These are phyloP conservation scores for Mycena haematopus DNA, from an alignment of 768 basidiomycete species.

Conservation along the genomic window DNA sequence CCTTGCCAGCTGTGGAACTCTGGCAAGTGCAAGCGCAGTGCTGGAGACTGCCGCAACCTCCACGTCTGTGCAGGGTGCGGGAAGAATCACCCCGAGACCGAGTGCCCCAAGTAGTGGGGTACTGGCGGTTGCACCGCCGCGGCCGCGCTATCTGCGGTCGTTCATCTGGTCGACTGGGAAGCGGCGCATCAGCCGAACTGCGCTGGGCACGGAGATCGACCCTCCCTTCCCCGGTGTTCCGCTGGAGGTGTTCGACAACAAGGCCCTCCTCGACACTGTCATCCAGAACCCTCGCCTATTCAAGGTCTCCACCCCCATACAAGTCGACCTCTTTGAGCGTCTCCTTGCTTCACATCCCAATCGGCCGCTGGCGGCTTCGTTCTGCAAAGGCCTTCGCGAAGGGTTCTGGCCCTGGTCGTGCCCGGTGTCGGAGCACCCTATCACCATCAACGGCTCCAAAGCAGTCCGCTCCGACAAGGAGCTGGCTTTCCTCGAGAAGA, in stretches of 20 bases:
- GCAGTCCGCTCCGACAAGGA: conserved; percentile 4
- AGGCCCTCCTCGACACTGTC: too few species aligned
- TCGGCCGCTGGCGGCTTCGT: conserved; percentile 38
- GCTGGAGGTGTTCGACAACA: too few species aligned
- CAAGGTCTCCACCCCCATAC: too few species aligned
- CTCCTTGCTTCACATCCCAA: conserved; percentile 30
- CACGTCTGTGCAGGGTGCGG: conserved; percentile 5
- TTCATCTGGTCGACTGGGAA: conserved; percentile 1
- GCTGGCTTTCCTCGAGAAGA: conserved; percentile 26
- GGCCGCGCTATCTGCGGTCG: neutral
- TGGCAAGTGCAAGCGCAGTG: neutral
- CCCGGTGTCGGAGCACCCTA: neutral
- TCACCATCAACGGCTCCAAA: neutral
- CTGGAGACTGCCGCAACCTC: neutral
- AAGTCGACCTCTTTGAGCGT: too few species aligned
- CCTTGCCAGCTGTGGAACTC: conserved; percentile 9
- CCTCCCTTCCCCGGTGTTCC: neutral
- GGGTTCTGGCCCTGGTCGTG: neutral
- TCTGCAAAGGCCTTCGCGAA: conserved; percentile 14
- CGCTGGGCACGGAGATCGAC: neutral
- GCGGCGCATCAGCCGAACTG: conserved; percentile 3
- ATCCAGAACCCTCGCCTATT: too few species aligned
- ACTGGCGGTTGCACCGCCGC: neutral
- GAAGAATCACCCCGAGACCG: neutral
- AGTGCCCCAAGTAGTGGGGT: neutral